Evolutionary conservation across 805 yeast genomes (phyloP), one percentile per base, ranked within the genome.

Genomic region (Candida pini): DNA sequence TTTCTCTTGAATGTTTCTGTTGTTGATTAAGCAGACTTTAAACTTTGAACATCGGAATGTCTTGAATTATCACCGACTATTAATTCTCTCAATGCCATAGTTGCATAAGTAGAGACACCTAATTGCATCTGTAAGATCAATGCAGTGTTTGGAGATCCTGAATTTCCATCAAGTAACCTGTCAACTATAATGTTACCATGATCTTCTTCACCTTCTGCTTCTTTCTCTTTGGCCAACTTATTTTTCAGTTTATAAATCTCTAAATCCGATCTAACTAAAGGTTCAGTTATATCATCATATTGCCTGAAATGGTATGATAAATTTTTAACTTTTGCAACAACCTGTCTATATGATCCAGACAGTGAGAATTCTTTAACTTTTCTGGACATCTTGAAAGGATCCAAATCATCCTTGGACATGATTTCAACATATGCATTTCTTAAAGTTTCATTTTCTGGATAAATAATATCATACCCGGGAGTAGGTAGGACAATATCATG

Each of bases 51-150:
- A 32, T 54, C 53, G n/a, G 54, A 50, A 31, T 48, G 46, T 19
- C 54, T 31, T 4, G 54, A 45, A 3, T 89, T 81, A 45, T 81
- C 90, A 21, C 76, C 71, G 54, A 78, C 82, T 84, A 89, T 78
- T 33, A 86, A 74, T 57, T 92, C 97, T 54, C 98, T 74, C 33
- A 92, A 62, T 1, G 96, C 95, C 98, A 92, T 94, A 0, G 99
- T 92, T 2, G 99, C 99, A 58, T 92, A 92, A 6, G 94, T 80
- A 23, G 96, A 82, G 3, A 84, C 78, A 4, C 88, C 90, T 39
- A 92, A 66, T 51, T 78, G 81, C 69, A 92, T 68, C 46, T 73
- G 78, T 39, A 94, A 56, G 5, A 92, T 69, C 10, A 89, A 76
- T 0, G 96, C 97, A 0, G 68, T 64, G 38, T 72, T 76, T 2